These are phyloP conservation scores for Parastagonospora avenae DNA, from an alignment of 2,329 filamentous ascomycete genomes.

Conservation along the genomic window DNA sequence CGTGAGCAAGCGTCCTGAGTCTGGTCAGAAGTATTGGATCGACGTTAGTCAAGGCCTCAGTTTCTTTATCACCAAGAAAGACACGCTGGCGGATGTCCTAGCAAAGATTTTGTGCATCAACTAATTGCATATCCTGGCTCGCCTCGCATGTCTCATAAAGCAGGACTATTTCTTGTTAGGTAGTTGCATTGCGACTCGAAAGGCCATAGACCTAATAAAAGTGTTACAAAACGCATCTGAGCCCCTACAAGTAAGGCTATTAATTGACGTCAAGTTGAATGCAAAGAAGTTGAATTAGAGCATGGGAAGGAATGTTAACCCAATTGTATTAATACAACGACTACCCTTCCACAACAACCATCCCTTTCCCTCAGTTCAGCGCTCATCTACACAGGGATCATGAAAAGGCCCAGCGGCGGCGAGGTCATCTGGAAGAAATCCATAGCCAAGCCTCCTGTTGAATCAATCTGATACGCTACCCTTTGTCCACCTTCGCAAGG, in stretches of 20 bases:
- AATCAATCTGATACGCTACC: slow-evolving; percentile 31
- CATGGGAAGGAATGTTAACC: too few relatives aligned
- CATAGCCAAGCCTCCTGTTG: slow-evolving; percentile 26
- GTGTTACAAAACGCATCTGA: too few relatives aligned
- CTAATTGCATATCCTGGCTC: too few relatives aligned
- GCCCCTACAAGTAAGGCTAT: too few relatives aligned
- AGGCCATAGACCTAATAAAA: too few relatives aligned
- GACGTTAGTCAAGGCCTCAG: not conserved
- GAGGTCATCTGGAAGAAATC: slow-evolving; percentile 34
- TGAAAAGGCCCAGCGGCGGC: slow-evolving; percentile 30
- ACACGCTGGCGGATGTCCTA: not conserved
- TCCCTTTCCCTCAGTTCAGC: not conserved
- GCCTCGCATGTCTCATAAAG: too few relatives aligned
- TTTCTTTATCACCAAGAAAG: not conserved
- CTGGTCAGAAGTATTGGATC: not conserved
- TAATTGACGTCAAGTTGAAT: too few relatives aligned
- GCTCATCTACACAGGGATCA: slow-evolving; percentile 9
- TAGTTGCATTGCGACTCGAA: too few relatives aligned
- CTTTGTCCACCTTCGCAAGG: slow-evolving; percentile 32
- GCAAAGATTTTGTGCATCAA: not conserved
- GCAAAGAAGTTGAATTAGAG: too few relatives aligned
- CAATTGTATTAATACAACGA: too few relatives aligned
- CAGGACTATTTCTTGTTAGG: too few relatives aligned
- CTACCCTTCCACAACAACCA: not conserved
- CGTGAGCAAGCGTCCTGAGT: not conserved